A percentile compares a stretch with the other conserved stretches of the same genome.
Conservation (phyloP, 148 eudicot species). For the Linanthus parryae region DNA sequence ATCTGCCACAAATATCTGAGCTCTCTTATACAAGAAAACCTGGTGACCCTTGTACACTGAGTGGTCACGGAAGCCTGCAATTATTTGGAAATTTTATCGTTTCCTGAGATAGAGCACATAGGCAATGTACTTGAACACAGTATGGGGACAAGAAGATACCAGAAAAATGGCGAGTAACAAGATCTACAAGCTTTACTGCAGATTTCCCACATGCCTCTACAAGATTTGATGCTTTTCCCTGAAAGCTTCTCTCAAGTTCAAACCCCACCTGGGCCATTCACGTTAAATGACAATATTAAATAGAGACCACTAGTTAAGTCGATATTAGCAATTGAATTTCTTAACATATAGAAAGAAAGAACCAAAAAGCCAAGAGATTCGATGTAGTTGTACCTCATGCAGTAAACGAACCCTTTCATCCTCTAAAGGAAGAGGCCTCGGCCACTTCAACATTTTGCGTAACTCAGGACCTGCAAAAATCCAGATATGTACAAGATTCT, state of each 20-base stretch:
- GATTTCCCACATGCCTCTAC: constrained; percentile 72
- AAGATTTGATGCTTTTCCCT: constrained; percentile 79
- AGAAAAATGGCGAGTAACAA: constrained; percentile 64
- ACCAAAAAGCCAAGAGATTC: background rate
- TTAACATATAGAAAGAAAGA: background rate
- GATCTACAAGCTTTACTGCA: constrained; percentile 67
- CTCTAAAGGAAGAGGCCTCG: constrained; percentile 74
- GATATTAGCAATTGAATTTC: background rate
- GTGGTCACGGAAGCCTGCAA: constrained; percentile 81
- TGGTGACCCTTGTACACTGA: constrained; percentile 90
- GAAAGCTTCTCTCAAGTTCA: constrained; percentile 69
- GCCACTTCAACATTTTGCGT: constrained; percentile 64
- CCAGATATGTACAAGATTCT: background rate
- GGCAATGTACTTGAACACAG: background rate
- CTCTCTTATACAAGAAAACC: constrained; percentile 76
- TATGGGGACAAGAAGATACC: constrained; percentile 24
- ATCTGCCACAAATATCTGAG: constrained; percentile 88
- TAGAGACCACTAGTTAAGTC: background rate
- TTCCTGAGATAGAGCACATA: background rate
- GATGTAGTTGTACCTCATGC: constrained; percentile 50
- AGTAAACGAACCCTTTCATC: constrained; percentile 79
- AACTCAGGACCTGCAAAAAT: constrained; percentile 56
- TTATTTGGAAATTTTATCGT: background rate
- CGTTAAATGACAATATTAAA: background rate
- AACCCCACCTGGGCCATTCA: constrained; percentile 57